These are phyloP conservation scores for Sarocladiaceae sp. DNA, from an alignment of 2,329 filamentous ascomycete genomes.

Conservation along the genomic window DNA sequence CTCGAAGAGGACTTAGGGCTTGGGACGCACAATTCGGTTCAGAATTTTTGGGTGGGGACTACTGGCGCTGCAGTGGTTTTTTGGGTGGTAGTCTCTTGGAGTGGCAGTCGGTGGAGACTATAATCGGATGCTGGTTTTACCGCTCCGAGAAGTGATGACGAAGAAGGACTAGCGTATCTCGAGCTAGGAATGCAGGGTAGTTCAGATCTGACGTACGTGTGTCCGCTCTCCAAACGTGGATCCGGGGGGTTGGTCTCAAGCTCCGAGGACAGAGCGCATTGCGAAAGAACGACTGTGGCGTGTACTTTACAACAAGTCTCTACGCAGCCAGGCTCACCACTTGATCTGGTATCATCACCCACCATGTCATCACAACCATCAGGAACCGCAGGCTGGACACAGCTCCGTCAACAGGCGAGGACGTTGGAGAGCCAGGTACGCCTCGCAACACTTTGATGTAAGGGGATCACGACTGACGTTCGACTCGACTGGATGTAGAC, in stretches of 20 bases:
- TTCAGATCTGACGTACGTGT: slow-evolving; percentile 2
- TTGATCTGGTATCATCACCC: not conserved
- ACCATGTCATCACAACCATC: slow-evolving; percentile 26
- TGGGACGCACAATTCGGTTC: slow-evolving; percentile 8
- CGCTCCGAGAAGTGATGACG: not conserved
- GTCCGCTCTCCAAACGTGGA: not conserved
- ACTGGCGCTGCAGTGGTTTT: too few relatives aligned
- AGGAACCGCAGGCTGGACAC: slow-evolving; percentile 72
- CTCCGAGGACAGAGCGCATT: not conserved
- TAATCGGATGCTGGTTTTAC: not conserved
- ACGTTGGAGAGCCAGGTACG: slow-evolving; percentile 84
- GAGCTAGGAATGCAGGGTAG: too few relatives aligned
- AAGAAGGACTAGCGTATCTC: not conserved
- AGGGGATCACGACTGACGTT: not conserved
- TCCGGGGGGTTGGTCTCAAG: slow-evolving; percentile 4
- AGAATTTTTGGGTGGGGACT: slow-evolving; percentile 5
- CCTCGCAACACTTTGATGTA: not conserved
- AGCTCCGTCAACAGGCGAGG: slow-evolving; percentile 87
- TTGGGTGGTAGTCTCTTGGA: too few relatives aligned
- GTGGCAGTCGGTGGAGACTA: too few relatives aligned
- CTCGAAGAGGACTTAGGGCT: slow-evolving; percentile 4
- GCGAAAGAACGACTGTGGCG: too few relatives aligned
- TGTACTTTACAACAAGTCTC: too few relatives aligned
- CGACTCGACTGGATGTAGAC: slow-evolving; percentile 49
- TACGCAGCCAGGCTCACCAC: too few relatives aligned